phyloP scores from a whole-genome alignment of 352 stramenopile species.

The Phytophthora sojae region DNA sequence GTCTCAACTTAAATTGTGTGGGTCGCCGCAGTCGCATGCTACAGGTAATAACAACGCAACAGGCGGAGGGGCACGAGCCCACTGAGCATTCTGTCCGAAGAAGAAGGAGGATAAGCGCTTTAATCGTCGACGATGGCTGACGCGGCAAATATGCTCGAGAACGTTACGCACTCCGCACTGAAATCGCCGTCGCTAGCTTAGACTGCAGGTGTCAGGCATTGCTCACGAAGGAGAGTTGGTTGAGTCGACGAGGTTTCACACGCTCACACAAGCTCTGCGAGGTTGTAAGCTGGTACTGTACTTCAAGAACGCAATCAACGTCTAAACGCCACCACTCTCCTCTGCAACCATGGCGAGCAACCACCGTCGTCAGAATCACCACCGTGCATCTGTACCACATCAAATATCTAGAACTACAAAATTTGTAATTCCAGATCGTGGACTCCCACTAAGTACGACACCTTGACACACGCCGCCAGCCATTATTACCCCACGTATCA shows the following conservation, averaged over 20 bases:
- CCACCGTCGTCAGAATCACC: too few relatives aligned
- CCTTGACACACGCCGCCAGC: slow-evolving; percentile 17
- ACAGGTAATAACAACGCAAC: neutral
- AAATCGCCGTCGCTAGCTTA: neutral
- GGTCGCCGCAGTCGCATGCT: slow-evolving; percentile 5
- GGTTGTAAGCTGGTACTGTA: neutral
- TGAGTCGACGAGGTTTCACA: slow-evolving; percentile 1
- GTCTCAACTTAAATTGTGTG: slow-evolving; percentile 11
- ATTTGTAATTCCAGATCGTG: neutral
- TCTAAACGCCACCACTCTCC: neutral
- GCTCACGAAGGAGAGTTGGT: neutral
- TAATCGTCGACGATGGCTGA: slow-evolving; percentile 9
- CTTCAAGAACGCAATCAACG: slow-evolving; percentile 5
- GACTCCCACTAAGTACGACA: neutral
- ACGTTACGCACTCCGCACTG: neutral
- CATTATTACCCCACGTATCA: slow-evolving; percentile 38
- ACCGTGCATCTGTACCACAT: neutral
- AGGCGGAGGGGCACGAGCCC: neutral
- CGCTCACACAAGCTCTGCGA: neutral
- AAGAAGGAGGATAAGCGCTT: neutral
- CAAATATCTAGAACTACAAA: neutral
- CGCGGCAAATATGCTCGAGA: neutral
- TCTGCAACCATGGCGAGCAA: neutral
- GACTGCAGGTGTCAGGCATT: neutral
- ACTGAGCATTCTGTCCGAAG: slow-evolving; percentile 4